A percentile compares a stretch with the other conserved stretches of the same genome.
These are phyloP conservation scores for Cladosporium sp. DNA, from an alignment of 2,329 filamentous ascomycete species.

Conservation along the genomic window DNA sequence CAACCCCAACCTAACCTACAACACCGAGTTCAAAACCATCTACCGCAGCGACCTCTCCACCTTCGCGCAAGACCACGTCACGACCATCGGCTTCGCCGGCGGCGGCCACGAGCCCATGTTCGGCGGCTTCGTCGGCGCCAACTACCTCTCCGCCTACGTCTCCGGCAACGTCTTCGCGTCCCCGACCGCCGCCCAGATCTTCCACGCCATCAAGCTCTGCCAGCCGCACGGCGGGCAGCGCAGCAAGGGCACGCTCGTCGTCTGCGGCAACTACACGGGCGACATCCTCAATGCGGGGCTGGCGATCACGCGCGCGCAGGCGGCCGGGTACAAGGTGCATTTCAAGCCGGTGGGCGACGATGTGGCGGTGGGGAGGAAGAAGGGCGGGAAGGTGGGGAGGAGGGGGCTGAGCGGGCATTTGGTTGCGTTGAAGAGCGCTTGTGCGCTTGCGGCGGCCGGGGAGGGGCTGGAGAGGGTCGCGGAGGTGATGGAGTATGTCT, in stretches of 20 bases:
- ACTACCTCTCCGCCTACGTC: constrained; percentile 56
- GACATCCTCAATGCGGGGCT: constrained; percentile 58
- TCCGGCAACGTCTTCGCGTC: constrained; percentile 59
- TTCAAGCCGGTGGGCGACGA: constrained; percentile 60
- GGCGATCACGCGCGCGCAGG: constrained; percentile 53
- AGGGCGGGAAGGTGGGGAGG: constrained; percentile 52
- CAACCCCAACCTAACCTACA: constrained; percentile 29
- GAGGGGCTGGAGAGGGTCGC: constrained; percentile 29
- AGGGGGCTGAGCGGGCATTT: constrained; percentile 58
- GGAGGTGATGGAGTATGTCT: constrained; percentile 33
- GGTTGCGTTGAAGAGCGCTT: constrained; percentile 55
- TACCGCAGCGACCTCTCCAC: constrained; percentile 29
- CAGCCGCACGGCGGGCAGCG: constrained; percentile 40
- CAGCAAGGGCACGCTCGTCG: constrained; percentile 48
- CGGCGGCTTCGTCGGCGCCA: constrained; percentile 57
- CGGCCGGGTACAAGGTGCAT: constrained; percentile 47
- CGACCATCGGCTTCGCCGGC: constrained; percentile 32
- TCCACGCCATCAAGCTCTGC: constrained; percentile 51
- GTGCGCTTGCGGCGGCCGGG: constrained; percentile 41
- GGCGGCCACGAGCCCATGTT: constrained; percentile 52
- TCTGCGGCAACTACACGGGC: constrained; percentile 61
- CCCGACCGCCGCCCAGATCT: constrained; percentile 57
- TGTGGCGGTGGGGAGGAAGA: constrained; percentile 54
- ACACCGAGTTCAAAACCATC: constrained; percentile 31
- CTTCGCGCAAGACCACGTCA: constrained; percentile 29